Evolutionary conservation across 768 basidiomycete genomes (phyloP), one percentile per base, ranked within the genome.

Genomic region (Exidia glandulosa): DNA sequence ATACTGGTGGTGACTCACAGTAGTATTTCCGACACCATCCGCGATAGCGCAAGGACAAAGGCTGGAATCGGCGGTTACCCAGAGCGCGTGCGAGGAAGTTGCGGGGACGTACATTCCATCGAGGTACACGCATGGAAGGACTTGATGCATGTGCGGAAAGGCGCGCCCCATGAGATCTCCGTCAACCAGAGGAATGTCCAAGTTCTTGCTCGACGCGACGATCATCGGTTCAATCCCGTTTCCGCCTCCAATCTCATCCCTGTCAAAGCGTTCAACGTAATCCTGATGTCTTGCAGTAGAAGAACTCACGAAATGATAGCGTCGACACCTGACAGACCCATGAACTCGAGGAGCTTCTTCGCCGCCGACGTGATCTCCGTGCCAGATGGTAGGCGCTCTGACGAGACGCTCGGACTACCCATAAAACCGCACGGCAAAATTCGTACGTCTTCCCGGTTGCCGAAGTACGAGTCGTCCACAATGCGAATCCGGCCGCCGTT

Each of bases 401-500:
- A 61, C 13, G 69, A 66, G 30, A 76, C 75, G 2, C 73, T 73
- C 3, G 74, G 75, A 36, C 76, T 77, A 0, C 79, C 76, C 72
- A 82, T 71, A 9, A 67, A 67, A 3, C 77, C 76, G 41, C 41
- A 45, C 1, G 41, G 41, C 16, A 45, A 6, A 6, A 45, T 14
- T 6, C 6, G 41, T 6, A 19, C 9, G 16, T 14, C 23, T 12
- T 19, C 41, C n/a, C n/a, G n/a, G 27, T 75, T 76, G 64, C 73
- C 74, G 16, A 78, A 66, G 25, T 76, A 37, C 2, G 76, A 77
- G 34, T 80, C 77, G 27, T 77, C 72, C 25, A 82, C 65, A 10
- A 82, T 75, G 16, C 75, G 73, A 54, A 82, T 73, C 3, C 64
- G 65, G 4, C 72, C 71, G 4, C 83, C 84, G 27, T 74, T 71